phyloP scores from a whole-genome alignment of 2,329 filamentous ascomycete genomes.

The Trichoderma harzianum region DNA sequence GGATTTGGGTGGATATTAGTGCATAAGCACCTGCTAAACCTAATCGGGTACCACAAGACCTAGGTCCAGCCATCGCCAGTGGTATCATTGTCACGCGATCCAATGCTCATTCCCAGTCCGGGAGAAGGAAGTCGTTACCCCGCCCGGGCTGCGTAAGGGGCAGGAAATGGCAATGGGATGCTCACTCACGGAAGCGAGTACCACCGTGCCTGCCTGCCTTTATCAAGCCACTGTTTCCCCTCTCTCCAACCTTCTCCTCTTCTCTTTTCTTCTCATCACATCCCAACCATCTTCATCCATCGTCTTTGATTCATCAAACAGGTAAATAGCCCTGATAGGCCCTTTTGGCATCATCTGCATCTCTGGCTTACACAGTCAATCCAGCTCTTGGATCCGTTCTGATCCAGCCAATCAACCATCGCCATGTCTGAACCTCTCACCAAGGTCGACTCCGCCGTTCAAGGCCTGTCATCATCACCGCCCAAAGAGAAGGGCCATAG shows the following conservation, averaged over 20 bases:
- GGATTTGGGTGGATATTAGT: conserved; percentile 10
- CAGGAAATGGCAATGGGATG: conserved; percentile 10
- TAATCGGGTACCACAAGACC: conserved; percentile 17
- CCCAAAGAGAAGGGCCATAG: conserved; percentile 64
- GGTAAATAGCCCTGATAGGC: neutral
- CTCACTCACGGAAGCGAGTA: conserved; percentile 7
- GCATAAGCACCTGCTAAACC: conserved; percentile 11
- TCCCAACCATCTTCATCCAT: conserved; percentile 19
- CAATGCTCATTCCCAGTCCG: conserved; percentile 5
- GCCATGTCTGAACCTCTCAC: conserved; percentile 57
- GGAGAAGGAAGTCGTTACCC: conserved; percentile 34
- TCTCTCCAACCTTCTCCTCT: conserved; percentile 25
- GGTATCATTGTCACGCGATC: conserved; percentile 21
- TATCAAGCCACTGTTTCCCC: conserved; percentile 32
- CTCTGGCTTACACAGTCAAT: neutral
- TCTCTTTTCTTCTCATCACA: conserved; percentile 26
- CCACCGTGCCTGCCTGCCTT: conserved; percentile 23
- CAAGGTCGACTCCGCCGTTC: conserved; percentile 90
- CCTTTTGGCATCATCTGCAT: neutral
- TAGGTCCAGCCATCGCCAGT: conserved; percentile 2
- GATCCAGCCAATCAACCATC: conserved; percentile 21
- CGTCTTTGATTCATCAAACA: neutral
- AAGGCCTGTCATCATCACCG: conserved; percentile 68
- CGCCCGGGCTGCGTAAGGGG: conserved; percentile 39
- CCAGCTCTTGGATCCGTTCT: neutral